phyloP scores from a whole-genome alignment of 2,329 filamentous ascomycete genomes.

The Talaromyces sp. region DNA sequence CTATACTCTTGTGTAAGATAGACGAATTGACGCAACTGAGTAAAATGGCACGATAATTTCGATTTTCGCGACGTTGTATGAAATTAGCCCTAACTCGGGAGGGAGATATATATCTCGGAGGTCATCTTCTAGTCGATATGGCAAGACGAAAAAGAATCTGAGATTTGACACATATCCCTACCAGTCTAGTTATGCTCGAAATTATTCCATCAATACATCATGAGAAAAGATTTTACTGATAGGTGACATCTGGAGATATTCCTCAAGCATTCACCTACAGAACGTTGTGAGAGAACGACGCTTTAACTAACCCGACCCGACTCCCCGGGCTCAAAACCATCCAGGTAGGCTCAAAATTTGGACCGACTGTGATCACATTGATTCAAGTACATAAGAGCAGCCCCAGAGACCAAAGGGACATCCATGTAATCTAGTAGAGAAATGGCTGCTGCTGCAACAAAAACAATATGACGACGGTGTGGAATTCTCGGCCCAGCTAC shows the following conservation, averaged over 20 bases:
- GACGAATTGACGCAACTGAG: neutral
- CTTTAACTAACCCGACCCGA: neutral
- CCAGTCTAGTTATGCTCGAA: neutral
- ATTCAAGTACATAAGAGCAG: neutral
- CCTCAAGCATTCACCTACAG: neutral
- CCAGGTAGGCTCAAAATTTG: neutral
- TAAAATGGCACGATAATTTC: neutral
- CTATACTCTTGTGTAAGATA: neutral
- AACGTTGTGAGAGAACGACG: neutral
- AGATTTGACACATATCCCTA: neutral
- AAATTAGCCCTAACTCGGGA: slow-evolving; percentile 1
- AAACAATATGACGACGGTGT: neutral
- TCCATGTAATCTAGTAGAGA: no score
- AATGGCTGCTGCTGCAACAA: neutral
- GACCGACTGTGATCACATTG: neutral
- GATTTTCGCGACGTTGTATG: neutral
- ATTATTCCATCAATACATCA: neutral
- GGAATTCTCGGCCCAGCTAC: neutral
- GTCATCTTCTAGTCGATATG: neutral
- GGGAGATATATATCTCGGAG: neutral
- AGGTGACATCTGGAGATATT: neutral
- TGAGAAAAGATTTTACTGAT: neutral
- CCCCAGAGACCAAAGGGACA: neutral
- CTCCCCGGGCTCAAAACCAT: neutral
- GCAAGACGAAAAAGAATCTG: no score